Evolutionary conservation across 495 filamentous ascomycete genomes (phyloP).

Genomic region (Aspergillus nidulans): DNA sequence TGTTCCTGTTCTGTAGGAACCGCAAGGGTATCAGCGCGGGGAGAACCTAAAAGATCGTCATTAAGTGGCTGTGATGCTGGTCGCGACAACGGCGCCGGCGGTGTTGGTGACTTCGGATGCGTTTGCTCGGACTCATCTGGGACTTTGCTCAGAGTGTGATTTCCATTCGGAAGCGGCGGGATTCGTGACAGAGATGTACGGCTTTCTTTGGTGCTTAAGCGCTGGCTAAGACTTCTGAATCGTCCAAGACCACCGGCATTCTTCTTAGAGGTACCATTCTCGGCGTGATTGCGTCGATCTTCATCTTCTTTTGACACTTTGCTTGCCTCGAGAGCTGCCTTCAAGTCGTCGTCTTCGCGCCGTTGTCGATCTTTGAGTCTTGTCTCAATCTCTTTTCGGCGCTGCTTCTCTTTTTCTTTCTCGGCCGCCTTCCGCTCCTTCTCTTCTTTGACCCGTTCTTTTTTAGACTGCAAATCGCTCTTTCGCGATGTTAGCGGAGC

Average conservation of each 20-base stretch:
- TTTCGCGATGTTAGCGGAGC: slow-evolving; percentile 36
- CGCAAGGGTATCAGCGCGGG: slow-evolving; percentile 19
- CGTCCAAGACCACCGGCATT: slow-evolving; percentile 42
- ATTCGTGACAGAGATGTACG: slow-evolving; percentile 32
- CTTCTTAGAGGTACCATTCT: slow-evolving; percentile 30
- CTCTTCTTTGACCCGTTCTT: slow-evolving; percentile 51
- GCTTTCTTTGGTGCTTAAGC: slow-evolving; percentile 33
- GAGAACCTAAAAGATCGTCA: slow-evolving; percentile 12
- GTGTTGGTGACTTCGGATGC: slow-evolving; percentile 5
- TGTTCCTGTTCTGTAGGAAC: slow-evolving; percentile 22
- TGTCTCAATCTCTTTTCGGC: slow-evolving; percentile 58
- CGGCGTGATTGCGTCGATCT: slow-evolving; percentile 33
- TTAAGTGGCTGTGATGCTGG: slow-evolving; percentile 2
- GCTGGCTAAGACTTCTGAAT: slow-evolving; percentile 58
- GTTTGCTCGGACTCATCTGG: slow-evolving; percentile 1
- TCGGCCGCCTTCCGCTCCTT: slow-evolving; percentile 63
- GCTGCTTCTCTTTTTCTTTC: slow-evolving; percentile 64
- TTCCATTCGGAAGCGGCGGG: slow-evolving; percentile 11
- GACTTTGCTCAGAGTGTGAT: neutral
- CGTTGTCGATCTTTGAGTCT: slow-evolving; percentile 44
- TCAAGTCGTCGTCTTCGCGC: slow-evolving; percentile 55
- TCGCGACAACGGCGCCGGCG: slow-evolving; percentile 9
- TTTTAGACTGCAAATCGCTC: slow-evolving; percentile 43
- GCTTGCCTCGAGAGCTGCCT: slow-evolving; percentile 55
- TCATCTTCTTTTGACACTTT: slow-evolving; percentile 49